A percentile compares a stretch with the other conserved stretches of the same genome.
phyloP scores from a whole-genome alignment of 441 rosid species.

The Pelargonium cotyledonis region DNA sequence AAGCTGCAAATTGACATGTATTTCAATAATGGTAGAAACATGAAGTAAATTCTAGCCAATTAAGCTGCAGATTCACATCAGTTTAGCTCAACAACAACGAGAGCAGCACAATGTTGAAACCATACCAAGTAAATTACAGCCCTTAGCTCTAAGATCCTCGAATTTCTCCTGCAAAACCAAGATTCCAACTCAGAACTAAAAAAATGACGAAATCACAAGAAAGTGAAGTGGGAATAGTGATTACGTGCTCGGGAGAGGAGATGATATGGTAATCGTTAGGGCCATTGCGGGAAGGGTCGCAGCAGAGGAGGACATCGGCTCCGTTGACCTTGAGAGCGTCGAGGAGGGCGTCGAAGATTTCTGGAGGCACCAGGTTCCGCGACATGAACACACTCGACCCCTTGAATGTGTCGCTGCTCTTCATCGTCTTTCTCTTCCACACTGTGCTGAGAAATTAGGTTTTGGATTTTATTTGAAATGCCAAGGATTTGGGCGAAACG shows the following conservation, averaged over 20 bases:
- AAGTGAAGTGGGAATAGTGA: not conserved
- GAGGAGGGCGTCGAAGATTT: constrained; percentile 73
- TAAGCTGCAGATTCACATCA: not conserved
- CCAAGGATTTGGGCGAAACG: not conserved
- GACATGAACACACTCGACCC: constrained; percentile 81
- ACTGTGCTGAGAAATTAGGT: constrained; percentile 5
- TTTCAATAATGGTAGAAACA: not conserved
- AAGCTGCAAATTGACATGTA: not conserved
- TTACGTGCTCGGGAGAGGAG: constrained; percentile 69
- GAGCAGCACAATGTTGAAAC: not conserved
- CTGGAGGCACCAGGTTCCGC: constrained; percentile 81
- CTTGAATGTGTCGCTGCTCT: constrained; percentile 58
- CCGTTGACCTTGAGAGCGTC: constrained; percentile 83
- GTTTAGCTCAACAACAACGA: no score
- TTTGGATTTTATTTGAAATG: not conserved
- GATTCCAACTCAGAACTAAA: not conserved
- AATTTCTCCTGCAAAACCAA: constrained; percentile 70
- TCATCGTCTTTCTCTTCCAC: constrained; percentile 24
- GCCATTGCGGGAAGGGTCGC: constrained; percentile 81
- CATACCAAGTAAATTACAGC: constrained; percentile 78
- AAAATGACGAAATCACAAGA: not conserved
- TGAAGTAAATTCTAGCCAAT: not conserved
- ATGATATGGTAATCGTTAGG: constrained; percentile 76
- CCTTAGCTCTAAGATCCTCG: constrained; percentile 72
- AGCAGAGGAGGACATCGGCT: constrained; percentile 80